A percentile compares a stretch with the other conserved stretches of the same genome.
These are phyloP conservation scores for Gloeophyllum trabeum DNA, from an alignment of 768 basidiomycete genomes.

Conservation along the genomic window DNA sequence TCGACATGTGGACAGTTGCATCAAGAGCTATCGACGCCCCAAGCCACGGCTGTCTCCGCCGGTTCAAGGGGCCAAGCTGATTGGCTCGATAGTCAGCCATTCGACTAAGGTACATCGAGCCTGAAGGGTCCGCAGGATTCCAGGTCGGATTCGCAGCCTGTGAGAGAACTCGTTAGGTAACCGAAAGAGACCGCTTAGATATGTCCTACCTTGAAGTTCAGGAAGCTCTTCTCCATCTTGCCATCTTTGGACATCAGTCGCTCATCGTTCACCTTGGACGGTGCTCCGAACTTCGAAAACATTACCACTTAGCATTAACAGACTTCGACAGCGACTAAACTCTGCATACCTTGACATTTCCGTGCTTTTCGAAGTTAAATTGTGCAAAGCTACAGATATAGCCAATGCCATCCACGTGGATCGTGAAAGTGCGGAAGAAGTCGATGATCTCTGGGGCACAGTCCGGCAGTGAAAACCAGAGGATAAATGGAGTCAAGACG, in stretches of 20 bases:
- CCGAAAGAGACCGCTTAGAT: neutral
- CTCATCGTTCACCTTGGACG: constrained; percentile 52
- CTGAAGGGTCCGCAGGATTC: constrained; percentile 84
- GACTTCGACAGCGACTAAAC: neutral
- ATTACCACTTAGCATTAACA: too few species aligned
- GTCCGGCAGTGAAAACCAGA: constrained; percentile 84
- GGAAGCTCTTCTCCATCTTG: constrained; percentile 98
- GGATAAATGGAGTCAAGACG: constrained; percentile 84
- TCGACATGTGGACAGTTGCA: too few species aligned
- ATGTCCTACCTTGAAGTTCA: constrained; percentile 71
- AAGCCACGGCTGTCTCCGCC: neutral
- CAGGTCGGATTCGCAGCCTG: constrained; percentile 92
- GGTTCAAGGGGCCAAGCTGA: neutral
- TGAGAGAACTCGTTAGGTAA: neutral
- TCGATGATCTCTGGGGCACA: constrained; percentile 91
- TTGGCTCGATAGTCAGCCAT: constrained; percentile 42
- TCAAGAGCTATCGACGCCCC: too few species aligned
- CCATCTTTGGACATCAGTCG: constrained; percentile 81
- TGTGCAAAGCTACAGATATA: constrained; percentile 98
- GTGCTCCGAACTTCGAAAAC: constrained; percentile 76
- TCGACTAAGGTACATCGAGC: constrained; percentile 81
- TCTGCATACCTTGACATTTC: constrained; percentile 68
- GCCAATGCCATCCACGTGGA: constrained; percentile 93
- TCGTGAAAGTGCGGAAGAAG: constrained; percentile 96
- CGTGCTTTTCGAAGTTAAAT: constrained; percentile 93